phyloP scores from a whole-genome alignment of 1,139 yeast species.

The Pneumocystis sp. region DNA sequence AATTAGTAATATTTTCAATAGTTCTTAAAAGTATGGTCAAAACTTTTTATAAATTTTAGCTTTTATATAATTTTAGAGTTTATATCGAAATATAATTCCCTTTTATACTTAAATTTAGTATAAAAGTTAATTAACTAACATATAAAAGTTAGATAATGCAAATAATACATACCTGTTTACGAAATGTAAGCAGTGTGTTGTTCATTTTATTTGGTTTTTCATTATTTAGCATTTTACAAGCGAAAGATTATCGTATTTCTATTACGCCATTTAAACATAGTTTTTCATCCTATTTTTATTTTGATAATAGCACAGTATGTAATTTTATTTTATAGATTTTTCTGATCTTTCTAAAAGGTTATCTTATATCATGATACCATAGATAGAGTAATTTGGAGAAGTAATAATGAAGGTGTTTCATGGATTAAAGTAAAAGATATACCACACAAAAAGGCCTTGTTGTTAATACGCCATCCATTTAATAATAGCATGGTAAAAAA shows the following conservation, averaged over 20 bases:
- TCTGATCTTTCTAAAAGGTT: not conserved
- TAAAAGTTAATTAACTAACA: not conserved
- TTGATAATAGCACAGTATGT: slow-evolving; percentile 17
- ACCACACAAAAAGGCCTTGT: slow-evolving; percentile 22
- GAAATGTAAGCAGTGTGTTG: not conserved
- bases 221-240: not conserved
- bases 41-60: not conserved
- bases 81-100: too few relatives aligned
- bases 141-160: not conserved
- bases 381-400: slow-evolving; percentile 25
- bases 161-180: not conserved
- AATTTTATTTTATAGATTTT: not conserved
- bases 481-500: slow-evolving; percentile 21
- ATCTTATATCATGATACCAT: slow-evolving; percentile 30
- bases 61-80: too few relatives aligned
- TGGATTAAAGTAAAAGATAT: slow-evolving; percentile 32
- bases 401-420: slow-evolving; percentile 43
- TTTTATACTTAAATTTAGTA: not conserved
- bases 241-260: slow-evolving; percentile 1
- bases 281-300: slow-evolving; percentile 14
- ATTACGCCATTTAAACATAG: slow-evolving; percentile 11
- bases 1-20: not conserved
- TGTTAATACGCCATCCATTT: slow-evolving; percentile 33
- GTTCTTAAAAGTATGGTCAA: not conserved
- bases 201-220: not conserved